Conservation (phyloP, 2,329 filamentous ascomycete genomes). For the Monosporascus sp. region DNA sequence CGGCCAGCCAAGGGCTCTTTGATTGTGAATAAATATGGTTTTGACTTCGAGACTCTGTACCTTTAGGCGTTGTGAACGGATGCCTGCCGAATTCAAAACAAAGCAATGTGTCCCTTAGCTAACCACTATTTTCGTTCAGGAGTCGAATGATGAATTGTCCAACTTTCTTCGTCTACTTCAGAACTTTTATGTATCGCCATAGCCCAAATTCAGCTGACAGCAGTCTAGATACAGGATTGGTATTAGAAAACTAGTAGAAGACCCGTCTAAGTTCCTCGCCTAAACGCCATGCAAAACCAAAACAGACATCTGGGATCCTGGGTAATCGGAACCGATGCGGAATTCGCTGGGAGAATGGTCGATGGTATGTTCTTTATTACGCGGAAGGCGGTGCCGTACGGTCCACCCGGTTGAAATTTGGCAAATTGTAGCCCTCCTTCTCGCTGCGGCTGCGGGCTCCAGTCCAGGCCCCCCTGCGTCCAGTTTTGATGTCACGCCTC, state of each 20-base stretch:
- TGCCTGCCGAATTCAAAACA: no score
- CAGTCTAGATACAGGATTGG: background rate
- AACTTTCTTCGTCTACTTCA: no score
- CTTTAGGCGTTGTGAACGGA: no score
- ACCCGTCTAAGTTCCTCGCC: background rate
- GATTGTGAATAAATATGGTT: no score
- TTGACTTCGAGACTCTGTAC: no score
- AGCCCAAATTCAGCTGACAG: background rate
- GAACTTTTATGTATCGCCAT: background rate
- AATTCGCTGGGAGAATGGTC: background rate
- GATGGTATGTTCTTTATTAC: background rate
- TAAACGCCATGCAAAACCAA: background rate
- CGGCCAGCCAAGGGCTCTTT: no score
- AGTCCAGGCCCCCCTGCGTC: slow-evolving; percentile 22
- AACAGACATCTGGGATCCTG: background rate
- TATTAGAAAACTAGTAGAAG: background rate
- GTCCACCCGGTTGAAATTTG: background rate
- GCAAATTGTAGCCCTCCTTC: background rate
- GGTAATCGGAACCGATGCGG: background rate
- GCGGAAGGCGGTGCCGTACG: background rate
- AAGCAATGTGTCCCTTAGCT: no score
- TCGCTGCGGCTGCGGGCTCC: background rate
- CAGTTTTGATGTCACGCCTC: slow-evolving; percentile 43
- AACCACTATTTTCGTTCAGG: no score
- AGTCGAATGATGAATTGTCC: no score